These are phyloP conservation scores for Phialemoniopsis sp. DNA, from an alignment of 2,329 filamentous ascomycete species.

Conservation along the genomic window DNA sequence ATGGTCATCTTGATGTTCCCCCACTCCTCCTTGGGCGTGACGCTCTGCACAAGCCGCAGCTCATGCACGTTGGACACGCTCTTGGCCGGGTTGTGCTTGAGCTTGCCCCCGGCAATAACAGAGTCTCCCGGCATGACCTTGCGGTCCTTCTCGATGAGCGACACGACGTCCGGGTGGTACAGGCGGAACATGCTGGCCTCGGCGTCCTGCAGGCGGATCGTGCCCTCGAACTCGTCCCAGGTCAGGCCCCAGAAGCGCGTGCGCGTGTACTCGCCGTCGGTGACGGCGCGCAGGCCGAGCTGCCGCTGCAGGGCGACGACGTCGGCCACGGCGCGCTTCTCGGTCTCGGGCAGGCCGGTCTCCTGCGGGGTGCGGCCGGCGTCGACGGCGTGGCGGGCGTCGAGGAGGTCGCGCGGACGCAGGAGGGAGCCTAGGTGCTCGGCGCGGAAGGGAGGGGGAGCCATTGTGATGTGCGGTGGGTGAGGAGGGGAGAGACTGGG, in stretches of 20 bases:
- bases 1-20: constrained; percentile 48
- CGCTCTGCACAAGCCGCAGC: constrained; percentile 40
- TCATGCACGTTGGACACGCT: constrained; percentile 45
- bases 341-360: constrained; percentile 50
- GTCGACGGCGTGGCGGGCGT: constrained; percentile 52
- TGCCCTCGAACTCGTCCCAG: constrained; percentile 51
- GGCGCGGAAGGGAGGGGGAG: constrained; percentile 23
- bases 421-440: constrained; percentile 30
- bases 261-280: constrained; percentile 65
- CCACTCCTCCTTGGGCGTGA: constrained; percentile 42
- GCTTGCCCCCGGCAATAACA: constrained; percentile 46
- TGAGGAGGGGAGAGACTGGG: not conserved
- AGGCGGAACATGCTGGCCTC: constrained; percentile 47
- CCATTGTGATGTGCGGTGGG: constrained; percentile 13
- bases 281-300: constrained; percentile 62
- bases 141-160: constrained; percentile 45
- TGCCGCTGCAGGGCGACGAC: constrained; percentile 66
- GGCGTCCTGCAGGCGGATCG: constrained; percentile 42
- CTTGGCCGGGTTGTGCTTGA: constrained; percentile 34
- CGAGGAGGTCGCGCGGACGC: constrained; percentile 23
- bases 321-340: constrained; percentile 62
- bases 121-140: constrained; percentile 53
- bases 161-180: constrained; percentile 52
- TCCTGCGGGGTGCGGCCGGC: constrained; percentile 49
- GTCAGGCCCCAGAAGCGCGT: constrained; percentile 48